Base-by-base conservation (phyloP, 495 filamentous ascomycete genomes). In the Xylaria telfairii region DNA sequence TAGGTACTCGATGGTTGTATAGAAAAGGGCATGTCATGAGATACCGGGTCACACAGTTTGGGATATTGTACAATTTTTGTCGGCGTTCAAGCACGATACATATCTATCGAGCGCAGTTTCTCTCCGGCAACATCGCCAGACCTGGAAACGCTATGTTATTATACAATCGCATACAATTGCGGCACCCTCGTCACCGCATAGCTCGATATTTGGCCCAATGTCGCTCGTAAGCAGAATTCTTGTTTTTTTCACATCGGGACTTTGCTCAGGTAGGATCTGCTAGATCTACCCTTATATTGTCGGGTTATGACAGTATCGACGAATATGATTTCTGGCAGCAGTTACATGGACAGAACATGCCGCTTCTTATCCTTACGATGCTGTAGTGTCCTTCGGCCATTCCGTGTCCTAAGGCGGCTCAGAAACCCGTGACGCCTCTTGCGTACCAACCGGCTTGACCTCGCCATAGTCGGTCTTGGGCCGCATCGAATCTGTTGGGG, bases 351-450 rank as follows among this genome's bases (percentile, higher is more conserved):
- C 72, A 86, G 65, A 62, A 76, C 70, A 67, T 73, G 70, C 69
- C 84, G 71, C 71, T 82, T 82, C 81, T 84, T 84, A 0, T 71
- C 65, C 69, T 24, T 78, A 68, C 84, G 68, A 59, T 80, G 71
- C 74, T 74, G 69, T 49, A 86, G 69, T 64, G 70, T 82, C 73
- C 80, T 82, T 66, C 74, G 73, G 32, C 84, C 84, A 13, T 77
- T 82, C 59, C 73, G 74, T 9, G 81, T 79, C 67, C 70, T 71
- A 17, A 80, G 62, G 32, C 83, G 73, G 68, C 78, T 82, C n/a
- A 86, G 68, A 71, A 85, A 86, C 17, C 84, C 83, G 65, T 83
- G 81, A 19, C 81, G 73, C 37, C 84, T 72, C 79, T 85, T 85
- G 74, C 83, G 82, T n/a, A 84, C 71, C n/a, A 86, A 75, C n/a